These are phyloP conservation scores for Schoenoplectus triqueter DNA, from an alignment of 202 grass and related monocot species.

Conservation along the genomic window DNA sequence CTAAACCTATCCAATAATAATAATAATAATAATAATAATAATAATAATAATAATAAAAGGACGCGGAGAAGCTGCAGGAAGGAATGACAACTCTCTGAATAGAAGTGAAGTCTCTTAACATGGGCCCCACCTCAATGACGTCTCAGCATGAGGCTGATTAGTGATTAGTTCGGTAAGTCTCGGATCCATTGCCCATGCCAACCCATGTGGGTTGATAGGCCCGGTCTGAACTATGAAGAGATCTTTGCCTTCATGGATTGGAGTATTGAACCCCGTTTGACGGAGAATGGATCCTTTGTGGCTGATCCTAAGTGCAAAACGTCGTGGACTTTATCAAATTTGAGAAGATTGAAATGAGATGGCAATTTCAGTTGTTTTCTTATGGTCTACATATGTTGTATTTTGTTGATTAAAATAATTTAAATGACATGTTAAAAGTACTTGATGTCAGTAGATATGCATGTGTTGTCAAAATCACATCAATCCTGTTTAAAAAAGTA, in stretches of 20 bases:
- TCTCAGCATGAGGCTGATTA: background rate
- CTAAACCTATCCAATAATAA: too few relatives aligned
- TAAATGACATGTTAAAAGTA: background rate
- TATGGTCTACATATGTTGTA: background rate
- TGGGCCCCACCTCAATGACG: background rate
- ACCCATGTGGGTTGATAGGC: conserved; percentile 20
- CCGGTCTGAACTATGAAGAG: background rate
- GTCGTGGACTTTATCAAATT: too few relatives aligned
- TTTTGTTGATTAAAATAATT: background rate
- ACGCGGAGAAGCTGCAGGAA: background rate
- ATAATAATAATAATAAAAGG: too few relatives aligned
- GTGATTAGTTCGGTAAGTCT: background rate
- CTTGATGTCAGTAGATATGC: background rate
- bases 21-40: too few relatives aligned
- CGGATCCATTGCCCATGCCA: conserved; percentile 29
- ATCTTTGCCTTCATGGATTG: background rate
- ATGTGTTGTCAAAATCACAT: background rate
- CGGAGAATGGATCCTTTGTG: background rate
- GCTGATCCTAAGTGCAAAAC: background rate
- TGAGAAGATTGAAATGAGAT: too few relatives aligned
- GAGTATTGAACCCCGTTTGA: background rate
- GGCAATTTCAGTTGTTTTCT: background rate
- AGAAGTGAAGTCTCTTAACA: background rate
- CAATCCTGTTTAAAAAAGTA: background rate
- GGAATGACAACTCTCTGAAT: background rate